Evolutionary conservation across 2,329 filamentous ascomycete genomes (phyloP).

Genomic region (Trichothecium roseum): DNA sequence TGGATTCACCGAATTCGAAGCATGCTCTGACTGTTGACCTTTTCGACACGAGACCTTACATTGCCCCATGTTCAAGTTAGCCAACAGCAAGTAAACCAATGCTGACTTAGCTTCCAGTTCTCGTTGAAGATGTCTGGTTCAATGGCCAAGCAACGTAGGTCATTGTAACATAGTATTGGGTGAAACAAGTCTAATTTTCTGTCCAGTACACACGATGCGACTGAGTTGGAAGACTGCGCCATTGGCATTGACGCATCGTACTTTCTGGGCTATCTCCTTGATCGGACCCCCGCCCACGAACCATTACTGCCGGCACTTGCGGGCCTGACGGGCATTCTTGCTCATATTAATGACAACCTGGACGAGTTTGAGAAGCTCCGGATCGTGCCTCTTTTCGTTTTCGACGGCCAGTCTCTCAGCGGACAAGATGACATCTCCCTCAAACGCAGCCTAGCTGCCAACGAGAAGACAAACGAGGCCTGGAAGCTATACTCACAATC

Average conservation of each 20-base stretch:
- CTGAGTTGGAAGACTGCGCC: slow-evolving; percentile 61
- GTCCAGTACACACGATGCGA: slow-evolving; percentile 48
- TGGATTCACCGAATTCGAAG: too few species aligned
- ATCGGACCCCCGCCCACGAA: slow-evolving; percentile 62
- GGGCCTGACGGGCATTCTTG: slow-evolving; percentile 70
- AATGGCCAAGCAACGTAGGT: slow-evolving; percentile 21
- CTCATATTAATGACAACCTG: slow-evolving; percentile 67
- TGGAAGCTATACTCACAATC: slow-evolving; percentile 82
- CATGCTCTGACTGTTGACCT: too few species aligned
- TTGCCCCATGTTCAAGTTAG: too few species aligned
- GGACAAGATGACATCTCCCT: slow-evolving; percentile 63
- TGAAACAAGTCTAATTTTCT: slow-evolving; percentile 1
- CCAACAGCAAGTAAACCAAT: too few species aligned
- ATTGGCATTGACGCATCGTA: slow-evolving; percentile 85
- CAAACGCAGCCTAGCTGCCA: slow-evolving; percentile 53
- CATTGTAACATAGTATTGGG: neutral
- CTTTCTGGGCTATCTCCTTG: slow-evolving; percentile 73
- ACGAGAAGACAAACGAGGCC: slow-evolving; percentile 62
- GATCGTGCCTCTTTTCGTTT: slow-evolving; percentile 79
- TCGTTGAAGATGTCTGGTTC: slow-evolving; percentile 29
- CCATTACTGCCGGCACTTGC: slow-evolving; percentile 84
- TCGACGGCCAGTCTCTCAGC: slow-evolving; percentile 75
- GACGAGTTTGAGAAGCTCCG: slow-evolving; percentile 58
- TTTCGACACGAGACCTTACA: too few species aligned
- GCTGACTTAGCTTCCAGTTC: neutral